Percentiles rank a stretch among this genome's conserved stretches.
Conservation (phyloP, 441 rosid genomes). For the Eutrema salsugineum region DNA sequence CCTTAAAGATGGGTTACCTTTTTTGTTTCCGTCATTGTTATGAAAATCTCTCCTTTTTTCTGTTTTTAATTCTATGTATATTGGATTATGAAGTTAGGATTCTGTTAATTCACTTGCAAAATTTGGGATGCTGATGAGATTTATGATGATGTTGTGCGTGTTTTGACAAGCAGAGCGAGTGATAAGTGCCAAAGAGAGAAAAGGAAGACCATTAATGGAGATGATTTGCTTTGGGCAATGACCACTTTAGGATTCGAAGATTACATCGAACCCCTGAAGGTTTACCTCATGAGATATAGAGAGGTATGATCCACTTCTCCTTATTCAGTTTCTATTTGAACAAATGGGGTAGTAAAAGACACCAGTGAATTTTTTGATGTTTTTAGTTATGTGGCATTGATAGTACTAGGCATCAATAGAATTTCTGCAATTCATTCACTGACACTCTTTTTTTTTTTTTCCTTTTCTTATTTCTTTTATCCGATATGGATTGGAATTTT, state of each 20-base stretch:
- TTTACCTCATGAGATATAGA: conserved; percentile 55
- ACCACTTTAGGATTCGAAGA: conserved; percentile 74
- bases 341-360: background rate
- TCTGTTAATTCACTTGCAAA: background rate
- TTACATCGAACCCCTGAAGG: conserved; percentile 60
- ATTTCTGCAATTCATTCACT: conserved; percentile 15
- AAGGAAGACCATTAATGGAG: conserved; percentile 74
- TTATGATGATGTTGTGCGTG: background rate
- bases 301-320: conserved; percentile 37
- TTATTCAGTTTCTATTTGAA: background rate
- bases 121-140: background rate
- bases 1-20: background rate
- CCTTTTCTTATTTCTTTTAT: background rate
- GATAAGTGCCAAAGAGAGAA: conserved; percentile 74
- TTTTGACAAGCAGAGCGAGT: conserved; percentile 48
- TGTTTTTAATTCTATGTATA: too few relatives aligned
- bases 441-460: conserved; percentile 4
- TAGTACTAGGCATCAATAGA: background rate
- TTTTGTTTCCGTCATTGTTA: too few relatives aligned
- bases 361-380: background rate
- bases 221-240: conserved; percentile 80
- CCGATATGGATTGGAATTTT: conserved; percentile 17
- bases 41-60: too few relatives aligned
- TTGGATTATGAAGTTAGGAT: too few relatives aligned
- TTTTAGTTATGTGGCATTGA: too few relatives aligned